These are phyloP conservation scores for Zopfia rhizophila DNA, from an alignment of 2,329 filamentous ascomycete genomes.

Conservation along the genomic window DNA sequence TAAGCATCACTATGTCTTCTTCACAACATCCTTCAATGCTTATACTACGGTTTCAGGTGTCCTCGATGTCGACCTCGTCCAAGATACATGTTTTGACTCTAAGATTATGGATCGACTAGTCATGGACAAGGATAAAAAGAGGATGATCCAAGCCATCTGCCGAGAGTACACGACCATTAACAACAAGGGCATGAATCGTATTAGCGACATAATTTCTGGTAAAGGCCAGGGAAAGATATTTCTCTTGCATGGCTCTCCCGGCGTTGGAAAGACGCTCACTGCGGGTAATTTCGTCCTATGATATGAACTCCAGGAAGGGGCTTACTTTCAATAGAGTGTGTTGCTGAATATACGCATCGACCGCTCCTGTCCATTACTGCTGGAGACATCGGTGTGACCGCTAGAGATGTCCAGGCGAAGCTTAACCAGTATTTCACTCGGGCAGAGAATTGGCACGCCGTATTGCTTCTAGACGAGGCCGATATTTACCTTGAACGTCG, in stretches of 20 bases:
- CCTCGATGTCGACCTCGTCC: no score
- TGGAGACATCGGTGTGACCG: conserved; percentile 3
- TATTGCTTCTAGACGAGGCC: conserved; percentile 64
- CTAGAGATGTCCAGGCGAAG: background rate
- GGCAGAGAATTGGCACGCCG: conserved; percentile 62
- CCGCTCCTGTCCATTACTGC: conserved; percentile 3
- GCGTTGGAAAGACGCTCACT: conserved; percentile 16
- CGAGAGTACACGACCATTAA: no score
- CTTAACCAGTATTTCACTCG: conserved; percentile 55
- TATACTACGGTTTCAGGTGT: no score
- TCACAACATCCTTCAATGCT: no score
- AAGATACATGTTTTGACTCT: no score
- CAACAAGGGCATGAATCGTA: no score
- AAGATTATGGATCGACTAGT: no score
- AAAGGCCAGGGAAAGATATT: conserved; percentile 13
- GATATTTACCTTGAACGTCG: conserved; percentile 65
- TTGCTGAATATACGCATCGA: conserved; percentile 7
- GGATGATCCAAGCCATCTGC: conserved; percentile 20
- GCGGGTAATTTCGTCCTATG: conserved; percentile 6
- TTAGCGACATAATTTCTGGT: no score
- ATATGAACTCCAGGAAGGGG: background rate
- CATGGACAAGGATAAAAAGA: conserved; percentile 24
- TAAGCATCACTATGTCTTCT: no score
- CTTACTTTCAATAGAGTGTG: conserved; percentile 4
- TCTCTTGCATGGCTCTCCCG: conserved; percentile 11